Evolutionary conservation across 495 filamentous ascomycete species (phyloP).

Genomic region (Penicillium goetzii): DNA sequence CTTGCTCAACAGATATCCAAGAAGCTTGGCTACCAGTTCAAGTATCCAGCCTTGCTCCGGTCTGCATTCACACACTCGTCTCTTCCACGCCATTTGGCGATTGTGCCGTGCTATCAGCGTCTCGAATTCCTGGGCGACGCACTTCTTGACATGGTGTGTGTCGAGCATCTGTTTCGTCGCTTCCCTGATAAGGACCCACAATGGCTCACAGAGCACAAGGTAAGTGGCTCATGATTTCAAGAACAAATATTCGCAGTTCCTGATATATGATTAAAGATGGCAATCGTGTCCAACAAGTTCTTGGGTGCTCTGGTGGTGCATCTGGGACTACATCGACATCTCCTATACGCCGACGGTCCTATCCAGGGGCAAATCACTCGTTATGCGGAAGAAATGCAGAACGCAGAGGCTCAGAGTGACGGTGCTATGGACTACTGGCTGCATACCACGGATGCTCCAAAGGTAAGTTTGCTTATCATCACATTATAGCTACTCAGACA

Average conservation of each 20-base stretch:
- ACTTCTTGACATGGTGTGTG: slow-evolving; percentile 83
- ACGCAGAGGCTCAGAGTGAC: slow-evolving; percentile 52
- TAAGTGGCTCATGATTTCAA: slow-evolving; percentile 24
- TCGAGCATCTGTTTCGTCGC: slow-evolving; percentile 76
- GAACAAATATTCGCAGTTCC: not conserved
- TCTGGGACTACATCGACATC: slow-evolving; percentile 74
- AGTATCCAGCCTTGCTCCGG: slow-evolving; percentile 72
- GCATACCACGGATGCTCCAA: slow-evolving; percentile 70
- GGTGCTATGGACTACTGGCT: slow-evolving; percentile 83
- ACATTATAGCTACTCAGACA: not conserved
- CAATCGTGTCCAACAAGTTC: slow-evolving; percentile 98
- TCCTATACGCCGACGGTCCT: slow-evolving; percentile 61
- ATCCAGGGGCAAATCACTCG: slow-evolving; percentile 66
- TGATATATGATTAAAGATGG: slow-evolving; percentile 61
- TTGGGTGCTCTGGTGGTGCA: slow-evolving; percentile 78
- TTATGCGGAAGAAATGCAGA: slow-evolving; percentile 70
- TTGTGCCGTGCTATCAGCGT: slow-evolving; percentile 85
- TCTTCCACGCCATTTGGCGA: slow-evolving; percentile 69
- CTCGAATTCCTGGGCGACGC: slow-evolving; percentile 94
- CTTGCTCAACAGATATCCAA: slow-evolving; percentile 66
- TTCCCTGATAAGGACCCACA: slow-evolving; percentile 85
- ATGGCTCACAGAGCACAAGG: slow-evolving; percentile 98
- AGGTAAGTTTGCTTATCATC: slow-evolving; percentile 39
- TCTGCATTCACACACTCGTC: slow-evolving; percentile 92
- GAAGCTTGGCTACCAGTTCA: slow-evolving; percentile 80